Evolutionary conservation across 2,329 filamentous ascomycete species (phyloP).

Genomic region (Clathrospora elynae): DNA sequence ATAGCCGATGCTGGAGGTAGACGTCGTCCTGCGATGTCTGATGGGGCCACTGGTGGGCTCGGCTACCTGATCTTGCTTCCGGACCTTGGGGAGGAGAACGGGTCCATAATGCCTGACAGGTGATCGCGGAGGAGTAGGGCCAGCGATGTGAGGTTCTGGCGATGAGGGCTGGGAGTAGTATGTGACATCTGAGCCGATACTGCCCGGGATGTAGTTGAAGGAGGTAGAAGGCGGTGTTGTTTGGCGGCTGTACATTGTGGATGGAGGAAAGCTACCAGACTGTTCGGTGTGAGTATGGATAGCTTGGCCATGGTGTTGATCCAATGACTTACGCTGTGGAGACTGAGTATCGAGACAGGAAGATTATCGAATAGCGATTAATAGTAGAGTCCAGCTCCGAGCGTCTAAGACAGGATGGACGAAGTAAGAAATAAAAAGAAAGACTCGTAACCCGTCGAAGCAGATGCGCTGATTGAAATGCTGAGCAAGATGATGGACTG

Average conservation of each 20-base stretch:
- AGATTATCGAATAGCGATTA: conserved; percentile 49
- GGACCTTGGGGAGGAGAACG: conserved; percentile 81
- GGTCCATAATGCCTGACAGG: conserved; percentile 80
- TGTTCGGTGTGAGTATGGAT: conserved; percentile 22
- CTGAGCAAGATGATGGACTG: conserved; percentile 31
- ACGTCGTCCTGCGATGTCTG: conserved; percentile 62
- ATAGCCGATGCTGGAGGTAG: conserved; percentile 51
- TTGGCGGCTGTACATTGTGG: conserved; percentile 52
- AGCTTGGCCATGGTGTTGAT: conserved; percentile 4
- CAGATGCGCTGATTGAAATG: conserved; percentile 35
- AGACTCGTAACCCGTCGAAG: conserved; percentile 48
- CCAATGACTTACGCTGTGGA: conserved; percentile 41
- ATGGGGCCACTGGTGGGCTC: conserved; percentile 62
- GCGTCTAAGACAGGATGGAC: conserved; percentile 47
- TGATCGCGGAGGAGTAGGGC: conserved; percentile 72
- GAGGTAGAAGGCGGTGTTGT: conserved; percentile 52
- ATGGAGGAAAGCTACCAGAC: conserved; percentile 46
- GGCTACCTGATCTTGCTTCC: conserved; percentile 79
- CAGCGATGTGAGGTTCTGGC: conserved; percentile 68
- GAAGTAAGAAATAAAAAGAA: conserved; percentile 38
- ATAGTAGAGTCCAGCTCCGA: conserved; percentile 53
- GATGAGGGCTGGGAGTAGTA: conserved; percentile 70
- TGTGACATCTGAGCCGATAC: conserved; percentile 60
- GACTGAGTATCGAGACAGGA: conserved; percentile 22
- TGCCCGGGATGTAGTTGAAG: conserved; percentile 47